These are phyloP conservation scores for Marasmius fiardii DNA, from an alignment of 1,284 basidiomycete genomes.

Conservation along the genomic window DNA sequence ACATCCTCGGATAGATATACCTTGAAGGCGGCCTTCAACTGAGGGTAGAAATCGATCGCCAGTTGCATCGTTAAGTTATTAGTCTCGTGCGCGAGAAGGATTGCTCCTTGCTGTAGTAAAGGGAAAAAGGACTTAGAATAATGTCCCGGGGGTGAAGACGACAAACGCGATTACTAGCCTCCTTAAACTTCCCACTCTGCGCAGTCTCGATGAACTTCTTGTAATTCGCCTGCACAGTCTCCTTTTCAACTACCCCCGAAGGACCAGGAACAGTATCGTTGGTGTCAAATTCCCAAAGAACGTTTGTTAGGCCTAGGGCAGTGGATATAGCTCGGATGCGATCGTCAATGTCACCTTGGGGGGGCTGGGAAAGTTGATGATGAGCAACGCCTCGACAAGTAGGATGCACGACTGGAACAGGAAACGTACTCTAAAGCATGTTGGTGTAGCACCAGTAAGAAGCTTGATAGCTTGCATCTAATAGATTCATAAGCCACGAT, in stretches of 20 bases:
- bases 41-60: conserved; percentile 21
- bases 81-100: conserved; percentile 35
- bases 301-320: conserved; percentile 55
- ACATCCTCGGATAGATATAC: conserved; percentile 21
- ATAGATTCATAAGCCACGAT: background rate
- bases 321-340: conserved; percentile 67
- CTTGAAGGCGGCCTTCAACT: conserved; percentile 37
- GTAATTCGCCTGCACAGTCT: conserved; percentile 41
- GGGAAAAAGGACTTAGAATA: background rate
- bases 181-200: conserved; percentile 35
- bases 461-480: conserved; percentile 50
- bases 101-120: conserved; percentile 36
- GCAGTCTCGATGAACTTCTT: conserved; percentile 32
- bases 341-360: conserved; percentile 64
- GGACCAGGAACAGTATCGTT: conserved; percentile 53
- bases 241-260: conserved; percentile 42
- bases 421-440: conserved; percentile 57
- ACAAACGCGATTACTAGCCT: conserved; percentile 22
- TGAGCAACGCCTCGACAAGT: no score
- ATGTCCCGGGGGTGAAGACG: background rate
- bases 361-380: conserved; percentile 38
- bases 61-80: conserved; percentile 24
- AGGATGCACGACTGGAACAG: background rate
- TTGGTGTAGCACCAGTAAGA: conserved; percentile 61
- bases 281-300: conserved; percentile 70